These are phyloP conservation scores for Dimargaris verticillata DNA, from an alignment of 192 early-diverging fungal genomes.

Conservation along the genomic window DNA sequence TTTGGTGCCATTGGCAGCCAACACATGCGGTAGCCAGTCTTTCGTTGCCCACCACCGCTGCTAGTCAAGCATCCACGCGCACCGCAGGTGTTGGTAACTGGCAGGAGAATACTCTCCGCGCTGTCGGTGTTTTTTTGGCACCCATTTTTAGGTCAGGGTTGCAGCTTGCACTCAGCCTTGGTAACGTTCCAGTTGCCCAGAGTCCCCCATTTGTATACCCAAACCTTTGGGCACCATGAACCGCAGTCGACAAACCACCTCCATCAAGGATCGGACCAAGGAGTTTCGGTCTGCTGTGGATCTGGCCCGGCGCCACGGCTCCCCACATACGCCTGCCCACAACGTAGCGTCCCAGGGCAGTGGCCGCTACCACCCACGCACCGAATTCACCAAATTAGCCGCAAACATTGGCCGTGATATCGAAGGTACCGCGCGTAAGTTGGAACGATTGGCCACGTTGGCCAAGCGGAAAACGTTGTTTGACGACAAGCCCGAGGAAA, in stretches of 20 bases:
- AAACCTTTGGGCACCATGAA: background rate
- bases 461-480: conserved; percentile 94
- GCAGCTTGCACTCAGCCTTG: too few relatives aligned
- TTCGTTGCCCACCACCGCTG: too few relatives aligned
- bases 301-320: conserved; percentile 36
- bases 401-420: conserved; percentile 75
- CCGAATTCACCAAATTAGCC: conserved; percentile 76
- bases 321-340: background rate
- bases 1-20: too few relatives aligned
- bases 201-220: too few relatives aligned
- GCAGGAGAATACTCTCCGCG: too few relatives aligned
- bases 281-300: conserved; percentile 79
- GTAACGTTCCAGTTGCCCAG: too few relatives aligned
- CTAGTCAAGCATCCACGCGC: too few relatives aligned
- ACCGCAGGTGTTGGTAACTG: too few relatives aligned
- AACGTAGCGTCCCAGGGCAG: conserved; percentile 20
- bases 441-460: conserved; percentile 73
- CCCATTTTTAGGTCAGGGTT: too few relatives aligned
- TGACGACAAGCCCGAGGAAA: conserved; percentile 91
- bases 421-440: conserved; percentile 58
- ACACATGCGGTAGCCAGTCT: too few relatives aligned
- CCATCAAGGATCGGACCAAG: conserved; percentile 55
- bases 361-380: conserved; percentile 21
- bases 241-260: conserved; percentile 8
- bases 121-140: too few relatives aligned